phyloP scores from a whole-genome alignment of 2,329 filamentous ascomycete genomes.

The Fusarium zealandicum region DNA sequence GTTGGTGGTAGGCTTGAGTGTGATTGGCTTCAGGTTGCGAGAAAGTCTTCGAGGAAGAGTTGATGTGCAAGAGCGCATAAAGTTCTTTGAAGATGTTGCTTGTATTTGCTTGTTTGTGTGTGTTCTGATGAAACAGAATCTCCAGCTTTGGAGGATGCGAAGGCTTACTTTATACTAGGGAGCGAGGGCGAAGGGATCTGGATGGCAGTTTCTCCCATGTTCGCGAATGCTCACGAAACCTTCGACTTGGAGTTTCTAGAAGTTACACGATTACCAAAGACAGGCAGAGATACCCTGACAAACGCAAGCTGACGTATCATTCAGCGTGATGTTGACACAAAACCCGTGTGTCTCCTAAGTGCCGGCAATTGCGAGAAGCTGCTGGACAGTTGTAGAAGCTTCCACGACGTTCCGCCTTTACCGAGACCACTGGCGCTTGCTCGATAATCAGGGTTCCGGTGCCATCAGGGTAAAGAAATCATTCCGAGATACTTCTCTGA shows the following conservation, averaged over 20 bases:
- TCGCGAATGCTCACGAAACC: slow-evolving; percentile 29
- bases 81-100: slow-evolving; percentile 17
- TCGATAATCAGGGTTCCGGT: neutral
- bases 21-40: slow-evolving; percentile 39
- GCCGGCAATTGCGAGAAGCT: slow-evolving; percentile 22
- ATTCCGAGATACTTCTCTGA: neutral
- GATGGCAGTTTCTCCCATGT: slow-evolving; percentile 25
- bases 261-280: slow-evolving; percentile 25
- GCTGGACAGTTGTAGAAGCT: slow-evolving; percentile 35
- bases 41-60: slow-evolving; percentile 36
- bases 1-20: slow-evolving; percentile 32
- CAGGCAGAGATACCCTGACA: slow-evolving; percentile 16
- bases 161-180: slow-evolving; percentile 44
- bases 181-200: slow-evolving; percentile 8
- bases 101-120: slow-evolving; percentile 38
- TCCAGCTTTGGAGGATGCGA: slow-evolving; percentile 16
- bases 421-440: neutral
- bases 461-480: too few species aligned
- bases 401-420: slow-evolving; percentile 14
- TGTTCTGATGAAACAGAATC: slow-evolving; percentile 41
- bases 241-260: slow-evolving; percentile 36
- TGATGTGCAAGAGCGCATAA: slow-evolving; percentile 38
- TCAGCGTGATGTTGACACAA: slow-evolving; percentile 15
- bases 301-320: slow-evolving; percentile 9
- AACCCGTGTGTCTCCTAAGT: slow-evolving; percentile 21